Base-by-base conservation (phyloP, 192 early-diverging fungal species). In the Linnemannia exigua region DNA sequence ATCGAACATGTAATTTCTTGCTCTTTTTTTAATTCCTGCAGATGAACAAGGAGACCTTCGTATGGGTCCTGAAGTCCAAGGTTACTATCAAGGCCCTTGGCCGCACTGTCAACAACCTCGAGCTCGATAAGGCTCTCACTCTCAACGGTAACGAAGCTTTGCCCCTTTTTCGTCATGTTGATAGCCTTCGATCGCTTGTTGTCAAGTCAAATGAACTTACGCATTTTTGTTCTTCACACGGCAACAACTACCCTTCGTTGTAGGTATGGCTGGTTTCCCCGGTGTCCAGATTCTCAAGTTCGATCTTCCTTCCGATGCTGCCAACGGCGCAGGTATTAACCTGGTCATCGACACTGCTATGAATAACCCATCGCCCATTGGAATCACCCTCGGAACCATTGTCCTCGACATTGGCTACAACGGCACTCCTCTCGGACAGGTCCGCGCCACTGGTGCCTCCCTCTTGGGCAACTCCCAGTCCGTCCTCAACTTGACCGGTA, bases 341-440 rank as follows among this genome's bases (percentile, higher is more conserved):
- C 89, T 95, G 77, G 66, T 74, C 54, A 92, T 94, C 78, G 90
- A 89, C n/a, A 95, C 92, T 47, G 90, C 90, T 52, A 88, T 92
- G 69, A 92, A 89, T 22, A 94, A 92, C 87, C 92, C 92, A 28
- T 91, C 83, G 41, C 88, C 87, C 66, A 80, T 92, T 51, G 91
- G 90, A 41, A 83, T 93, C 51, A 80, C 82, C 22, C 81, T 93
- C 33, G 85, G 85, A 58, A 87, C 82, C 71, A 81, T 92, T 79
- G 78, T 80, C 11, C 89, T 92, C 50, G 86, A 88, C n/a, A 77
- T 88, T 35, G 84, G 75, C 67, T 91, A 72, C 71, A 77, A 88
- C 22, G 79, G 84, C 38, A 83, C 84, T 14, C 52, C 83, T 14
- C 74, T 91, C 79, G 87, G 94, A 83, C 88, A 89, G 69, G 76